These are phyloP conservation scores for Leccinum subgranulosum DNA, from an alignment of 768 basidiomycete genomes.

Conservation along the genomic window DNA sequence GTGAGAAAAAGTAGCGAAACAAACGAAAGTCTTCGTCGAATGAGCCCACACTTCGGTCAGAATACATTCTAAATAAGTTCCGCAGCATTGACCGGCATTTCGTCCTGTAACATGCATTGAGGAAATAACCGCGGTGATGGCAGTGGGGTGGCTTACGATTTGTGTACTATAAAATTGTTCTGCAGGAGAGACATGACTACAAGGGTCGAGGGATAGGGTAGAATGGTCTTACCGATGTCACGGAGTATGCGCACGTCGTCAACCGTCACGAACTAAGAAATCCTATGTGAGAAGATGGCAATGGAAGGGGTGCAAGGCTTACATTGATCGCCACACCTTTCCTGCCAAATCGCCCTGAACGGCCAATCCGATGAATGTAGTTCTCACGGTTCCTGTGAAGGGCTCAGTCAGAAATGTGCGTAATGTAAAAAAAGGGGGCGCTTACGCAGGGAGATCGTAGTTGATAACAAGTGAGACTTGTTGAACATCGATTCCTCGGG, in stretches of 20 bases:
- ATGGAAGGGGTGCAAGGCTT: slow-evolving; percentile 27
- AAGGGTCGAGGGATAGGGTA: not conserved
- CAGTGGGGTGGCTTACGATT: slow-evolving; percentile 53
- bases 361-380: slow-evolving; percentile 99
- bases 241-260: slow-evolving; percentile 96
- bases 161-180: slow-evolving; percentile 98
- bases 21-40: slow-evolving; percentile 2
- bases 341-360: slow-evolving; percentile 96
- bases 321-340: slow-evolving; percentile 99
- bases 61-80: slow-evolving; percentile 73
- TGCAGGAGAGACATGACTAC: slow-evolving; percentile 28
- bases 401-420: slow-evolving; percentile 10
- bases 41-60: not conserved
- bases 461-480: slow-evolving; percentile 98
- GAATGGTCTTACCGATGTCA: slow-evolving; percentile 74
- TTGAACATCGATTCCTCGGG: slow-evolving; percentile 97
- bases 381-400: slow-evolving; percentile 86
- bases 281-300: slow-evolving; percentile 12
- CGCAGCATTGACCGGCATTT: slow-evolving; percentile 98
- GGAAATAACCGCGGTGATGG: not conserved
- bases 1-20: slow-evolving; percentile 1
- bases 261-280: slow-evolving; percentile 78
- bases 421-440: not conserved
- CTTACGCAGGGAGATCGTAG: slow-evolving; percentile 91
- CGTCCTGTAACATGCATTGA: slow-evolving; percentile 59